A percentile compares a stretch with the other conserved stretches of the same genome.
Evolutionary conservation across 1,139 yeast genomes (phyloP).

Genomic region (Magnusiomyces ingens): DNA sequence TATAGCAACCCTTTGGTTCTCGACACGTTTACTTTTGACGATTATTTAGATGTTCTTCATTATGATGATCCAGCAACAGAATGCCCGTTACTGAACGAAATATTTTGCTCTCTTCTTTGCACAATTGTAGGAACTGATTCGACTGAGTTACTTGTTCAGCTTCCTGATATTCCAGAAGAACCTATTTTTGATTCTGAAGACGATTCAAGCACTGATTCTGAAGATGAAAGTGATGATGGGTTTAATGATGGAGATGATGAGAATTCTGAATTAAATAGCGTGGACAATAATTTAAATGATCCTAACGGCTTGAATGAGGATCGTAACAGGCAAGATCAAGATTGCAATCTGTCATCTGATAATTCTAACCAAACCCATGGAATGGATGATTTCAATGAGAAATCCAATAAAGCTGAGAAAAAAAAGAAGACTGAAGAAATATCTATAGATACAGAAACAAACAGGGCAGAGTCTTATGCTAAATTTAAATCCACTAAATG

Average conservation of each 20-base stretch:
- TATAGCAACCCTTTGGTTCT: conserved; percentile 57
- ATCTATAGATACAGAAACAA: conserved; percentile 28
- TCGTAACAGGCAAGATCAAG: conserved; percentile 19
- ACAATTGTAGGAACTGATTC: conserved; percentile 25
- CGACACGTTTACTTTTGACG: conserved; percentile 76
- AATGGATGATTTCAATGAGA: conserved; percentile 7
- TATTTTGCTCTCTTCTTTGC: conserved; percentile 52
- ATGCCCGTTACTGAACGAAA: conserved; percentile 58
- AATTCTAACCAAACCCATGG: not conserved
- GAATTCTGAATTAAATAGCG: conserved; percentile 1
- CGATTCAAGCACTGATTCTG: conserved; percentile 21
- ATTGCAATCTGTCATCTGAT: not conserved
- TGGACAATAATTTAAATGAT: not conserved
- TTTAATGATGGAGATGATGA: conserved; percentile 18
- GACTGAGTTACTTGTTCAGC: conserved; percentile 33
- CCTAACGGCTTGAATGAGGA: conserved; percentile 21
- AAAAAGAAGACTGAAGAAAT: conserved; percentile 17
- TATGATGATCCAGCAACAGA: conserved; percentile 40
- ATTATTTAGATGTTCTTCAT: conserved; percentile 57
- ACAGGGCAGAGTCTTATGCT: conserved; percentile 48
- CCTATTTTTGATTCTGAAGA: conserved; percentile 18
- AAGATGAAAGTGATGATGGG: conserved; percentile 35
- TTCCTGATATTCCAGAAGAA: conserved; percentile 36
- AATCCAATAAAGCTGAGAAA: conserved; percentile 8
- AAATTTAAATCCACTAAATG: conserved; percentile 60